A percentile compares a stretch with the other conserved stretches of the same genome.
phyloP scores from a whole-genome alignment of 2,329 filamentous ascomycete genomes.

The Aschersonia sp. region DNA sequence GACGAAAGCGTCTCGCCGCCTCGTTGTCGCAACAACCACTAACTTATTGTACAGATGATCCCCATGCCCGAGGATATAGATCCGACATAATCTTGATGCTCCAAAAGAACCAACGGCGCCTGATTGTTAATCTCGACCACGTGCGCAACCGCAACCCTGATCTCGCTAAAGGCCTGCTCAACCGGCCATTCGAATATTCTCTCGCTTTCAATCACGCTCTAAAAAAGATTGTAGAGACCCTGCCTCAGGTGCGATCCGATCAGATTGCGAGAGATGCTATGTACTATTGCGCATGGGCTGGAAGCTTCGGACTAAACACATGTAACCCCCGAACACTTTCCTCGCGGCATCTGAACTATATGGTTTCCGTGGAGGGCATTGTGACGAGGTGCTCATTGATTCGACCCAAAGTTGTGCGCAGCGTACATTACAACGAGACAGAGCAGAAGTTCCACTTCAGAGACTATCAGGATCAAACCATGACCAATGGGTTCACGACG shows the following conservation, averaged over 20 bases:
- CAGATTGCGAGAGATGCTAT: constrained; percentile 65
- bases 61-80: constrained; percentile 58
- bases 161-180: constrained; percentile 64
- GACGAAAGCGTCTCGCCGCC: constrained; percentile 12
- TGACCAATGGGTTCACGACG: constrained; percentile 81
- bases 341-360: constrained; percentile 80
- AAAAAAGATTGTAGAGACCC: constrained; percentile 71
- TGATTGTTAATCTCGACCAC: constrained; percentile 73
- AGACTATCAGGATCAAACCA: constrained; percentile 92
- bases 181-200: constrained; percentile 75
- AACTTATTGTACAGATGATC: constrained; percentile 25
- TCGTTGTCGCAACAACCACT: background rate
- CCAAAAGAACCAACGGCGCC: constrained; percentile 48
- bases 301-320: constrained; percentile 86
- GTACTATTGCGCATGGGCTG: constrained; percentile 95
- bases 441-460: constrained; percentile 78
- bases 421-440: constrained; percentile 86
- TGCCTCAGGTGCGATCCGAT: constrained; percentile 60
- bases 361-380: constrained; percentile 95
- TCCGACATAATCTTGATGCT: constrained; percentile 74
- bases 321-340: constrained; percentile 91
- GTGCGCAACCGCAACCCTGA: constrained; percentile 77
- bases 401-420: constrained; percentile 93
- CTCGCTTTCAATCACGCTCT: constrained; percentile 82
- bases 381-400: constrained; percentile 94